These are phyloP conservation scores for Xylaria sp. DNA, from an alignment of 2,329 filamentous ascomycete genomes.

Conservation along the genomic window DNA sequence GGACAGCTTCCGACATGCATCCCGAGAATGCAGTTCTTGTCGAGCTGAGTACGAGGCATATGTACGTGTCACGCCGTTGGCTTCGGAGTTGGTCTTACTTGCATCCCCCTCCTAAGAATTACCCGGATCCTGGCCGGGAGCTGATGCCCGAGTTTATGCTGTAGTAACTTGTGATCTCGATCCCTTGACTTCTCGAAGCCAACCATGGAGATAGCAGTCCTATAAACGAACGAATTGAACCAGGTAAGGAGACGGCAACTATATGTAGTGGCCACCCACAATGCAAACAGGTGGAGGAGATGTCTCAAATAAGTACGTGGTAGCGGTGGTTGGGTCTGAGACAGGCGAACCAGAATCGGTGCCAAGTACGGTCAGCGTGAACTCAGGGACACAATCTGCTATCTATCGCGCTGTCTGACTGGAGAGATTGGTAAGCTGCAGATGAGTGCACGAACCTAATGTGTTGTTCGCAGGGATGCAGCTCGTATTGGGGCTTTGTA, in stretches of 20 bases:
- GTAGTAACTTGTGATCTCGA: not conserved
- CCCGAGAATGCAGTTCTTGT: constrained; percentile 3
- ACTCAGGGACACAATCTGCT: constrained; percentile 16
- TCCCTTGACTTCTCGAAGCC: not conserved
- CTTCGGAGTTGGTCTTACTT: constrained; percentile 26
- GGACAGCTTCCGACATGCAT: constrained; percentile 3
- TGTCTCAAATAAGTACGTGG: constrained; percentile 3
- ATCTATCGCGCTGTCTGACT: not conserved
- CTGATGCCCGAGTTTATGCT: not conserved
- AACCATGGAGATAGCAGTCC: not conserved
- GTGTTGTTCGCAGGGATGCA: constrained; percentile 23
- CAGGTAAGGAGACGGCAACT: not conserved
- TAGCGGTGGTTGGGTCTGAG: not conserved
- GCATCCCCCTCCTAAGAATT: constrained; percentile 6
- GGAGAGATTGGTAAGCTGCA: constrained; percentile 21
- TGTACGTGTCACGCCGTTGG: constrained; percentile 8
- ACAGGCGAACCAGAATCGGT: constrained; percentile 23
- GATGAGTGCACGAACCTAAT: constrained; percentile 1
- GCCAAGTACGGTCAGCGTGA: constrained; percentile 25
- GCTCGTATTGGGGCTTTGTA: constrained; percentile 32
- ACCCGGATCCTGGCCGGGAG: not conserved
- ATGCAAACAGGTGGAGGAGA: constrained; percentile 17
- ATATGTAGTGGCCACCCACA: not conserved
- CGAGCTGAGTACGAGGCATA: constrained; percentile 18
- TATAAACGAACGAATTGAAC: not conserved